Percentiles rank a stretch among this genome's conserved stretches.
Conservation (phyloP, 1,284 basidiomycete genomes). For the Puccinia triticina region DNA sequence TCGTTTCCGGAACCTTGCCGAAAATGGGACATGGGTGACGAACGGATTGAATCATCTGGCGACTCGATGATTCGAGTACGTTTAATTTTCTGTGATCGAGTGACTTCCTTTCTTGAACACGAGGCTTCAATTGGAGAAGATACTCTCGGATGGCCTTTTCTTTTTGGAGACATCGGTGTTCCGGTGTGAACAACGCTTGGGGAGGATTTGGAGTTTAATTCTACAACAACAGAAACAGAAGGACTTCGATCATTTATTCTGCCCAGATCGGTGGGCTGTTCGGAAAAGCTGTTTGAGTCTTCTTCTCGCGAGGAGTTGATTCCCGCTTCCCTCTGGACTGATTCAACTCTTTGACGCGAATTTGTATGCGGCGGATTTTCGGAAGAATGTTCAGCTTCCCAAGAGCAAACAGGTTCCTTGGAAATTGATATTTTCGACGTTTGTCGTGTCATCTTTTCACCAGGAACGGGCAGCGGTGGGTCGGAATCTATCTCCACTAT, state of each 20-base stretch:
- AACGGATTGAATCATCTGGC: constrained; percentile 10
- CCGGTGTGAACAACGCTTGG: constrained; percentile 1
- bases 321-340: constrained; percentile 29
- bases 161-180: background rate
- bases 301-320: constrained; percentile 20
- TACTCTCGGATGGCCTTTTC: background rate
- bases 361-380: background rate
- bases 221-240: background rate
- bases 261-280: background rate
- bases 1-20: background rate
- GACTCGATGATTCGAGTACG: constrained; percentile 21
- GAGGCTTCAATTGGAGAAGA: background rate
- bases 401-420: constrained; percentile 21
- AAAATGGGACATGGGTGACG: background rate
- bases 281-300: background rate
- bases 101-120: background rate
- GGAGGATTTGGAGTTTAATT: background rate
- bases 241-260: background rate
- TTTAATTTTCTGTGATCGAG: background rate
- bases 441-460: constrained; percentile 21
- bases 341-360: constrained; percentile 22
- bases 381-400: constrained; percentile 18
- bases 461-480: background rate
- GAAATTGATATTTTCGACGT: constrained; percentile 40
- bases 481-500: background rate